These are phyloP conservation scores for Mortierella sp. DNA, from an alignment of 371 early-diverging fungal genomes.

Conservation along the genomic window DNA sequence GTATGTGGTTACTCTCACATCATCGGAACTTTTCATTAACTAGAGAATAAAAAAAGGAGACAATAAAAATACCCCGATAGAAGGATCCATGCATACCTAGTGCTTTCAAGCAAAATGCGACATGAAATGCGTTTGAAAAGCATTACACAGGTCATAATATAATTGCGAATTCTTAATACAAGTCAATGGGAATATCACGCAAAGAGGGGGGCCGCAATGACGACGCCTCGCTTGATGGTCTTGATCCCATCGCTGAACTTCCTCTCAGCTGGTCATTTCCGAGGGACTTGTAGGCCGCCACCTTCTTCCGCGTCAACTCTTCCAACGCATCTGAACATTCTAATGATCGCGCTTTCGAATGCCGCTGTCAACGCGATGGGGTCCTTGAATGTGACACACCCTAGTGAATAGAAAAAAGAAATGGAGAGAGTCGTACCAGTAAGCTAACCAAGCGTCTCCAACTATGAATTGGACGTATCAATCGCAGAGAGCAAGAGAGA, in stretches of 20 bases:
- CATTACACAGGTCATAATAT: no score
- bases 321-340: constrained; percentile 95
- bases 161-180: no score
- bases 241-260: constrained; percentile 93
- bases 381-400: constrained; percentile 96
- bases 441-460: background rate
- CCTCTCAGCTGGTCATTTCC: constrained; percentile 96
- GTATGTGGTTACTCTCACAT: no score
- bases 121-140: no score
- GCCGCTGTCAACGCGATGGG: constrained; percentile 96
- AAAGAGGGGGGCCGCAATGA: constrained; percentile 97
- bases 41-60: no score
- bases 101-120: no score
- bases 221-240: constrained; percentile 97
- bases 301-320: constrained; percentile 96
- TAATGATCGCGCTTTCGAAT: constrained; percentile 97
- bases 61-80: no score
- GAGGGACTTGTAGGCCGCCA: constrained; percentile 92
- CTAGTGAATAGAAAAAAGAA: constrained; percentile 29
- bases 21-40: no score
- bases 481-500: background rate
- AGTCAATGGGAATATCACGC: no score
- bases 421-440: background rate
- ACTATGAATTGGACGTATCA: background rate
- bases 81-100: no score